Base-by-base conservation (phyloP, 768 basidiomycete genomes). In the Phylloporus sp. region DNA sequence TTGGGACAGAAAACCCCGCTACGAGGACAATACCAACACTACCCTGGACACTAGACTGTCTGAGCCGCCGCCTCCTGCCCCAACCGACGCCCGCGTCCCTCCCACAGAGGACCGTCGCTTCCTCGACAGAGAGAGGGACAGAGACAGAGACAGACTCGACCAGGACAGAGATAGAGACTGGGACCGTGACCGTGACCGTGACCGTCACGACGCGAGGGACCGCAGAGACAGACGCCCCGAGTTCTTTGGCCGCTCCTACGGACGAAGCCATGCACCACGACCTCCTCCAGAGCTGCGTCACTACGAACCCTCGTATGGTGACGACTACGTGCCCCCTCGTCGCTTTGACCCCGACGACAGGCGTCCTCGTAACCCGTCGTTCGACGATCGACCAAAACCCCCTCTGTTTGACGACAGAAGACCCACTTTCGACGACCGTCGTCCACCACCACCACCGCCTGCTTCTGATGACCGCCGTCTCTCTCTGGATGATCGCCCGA, bases 221-320 rank as follows among this genome's bases (percentile, higher is more conserved):
- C 63, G 60, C 31, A 53, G 61, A n/a, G 60, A 71, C n/a, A 69
- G 68, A 40, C 67, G 71, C 21, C 59, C 67, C 32, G 70, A 71
- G 20, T 65, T 66, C 35, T 60, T 60, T 49, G 66, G 65, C 38
- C 69, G 67, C 47, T 69, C 66, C 36, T 74, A 69, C 51, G 71
- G 63, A 46, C 68, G 61, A 57, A 65, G 59, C 50, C 69, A 71
- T 51, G 57, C 60, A 18, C 71, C 73, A 15, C 62, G 73, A 35
- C 72, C 71, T 20, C 73, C 71, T 21, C 69, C 71, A 40, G 76
- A 77, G 39, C 67, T 70, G 40, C 70, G 77, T 22, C 75, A 76
- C 37, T 76, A 74, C 49, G 75, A 78, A 17, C 66, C 73, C 7
- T 65, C 68, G n/a, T 71, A 73, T 49, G 63, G 63, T 49, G 50